These are phyloP conservation scores for Lichtheimia ramosa DNA, from an alignment of 371 early-diverging fungal species.

Conservation along the genomic window DNA sequence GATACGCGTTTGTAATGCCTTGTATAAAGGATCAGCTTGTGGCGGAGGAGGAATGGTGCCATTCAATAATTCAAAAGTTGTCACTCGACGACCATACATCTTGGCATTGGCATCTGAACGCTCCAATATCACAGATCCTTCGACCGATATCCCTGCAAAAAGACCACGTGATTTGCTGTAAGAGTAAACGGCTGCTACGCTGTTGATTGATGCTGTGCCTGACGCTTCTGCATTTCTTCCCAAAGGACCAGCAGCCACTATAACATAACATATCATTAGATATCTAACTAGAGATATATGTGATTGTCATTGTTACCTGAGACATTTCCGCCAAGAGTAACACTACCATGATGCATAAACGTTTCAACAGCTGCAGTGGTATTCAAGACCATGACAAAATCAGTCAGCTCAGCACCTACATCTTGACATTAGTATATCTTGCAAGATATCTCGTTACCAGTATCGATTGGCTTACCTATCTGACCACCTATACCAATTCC, in stretches of 20 bases:
- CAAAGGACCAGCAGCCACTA: constrained; percentile 90
- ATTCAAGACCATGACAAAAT: constrained; percentile 90
- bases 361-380: constrained; percentile 87
- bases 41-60: constrained; percentile 81
- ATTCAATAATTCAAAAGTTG: constrained; percentile 77
- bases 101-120: constrained; percentile 90
- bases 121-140: constrained; percentile 90
- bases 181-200: constrained; percentile 88
- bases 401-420: constrained; percentile 85
- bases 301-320: constrained; percentile 40
- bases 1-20: constrained; percentile 59
- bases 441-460: too few species aligned
- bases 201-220: constrained; percentile 72
- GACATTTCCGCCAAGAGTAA: constrained; percentile 89
- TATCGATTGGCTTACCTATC: constrained; percentile 4
- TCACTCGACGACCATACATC: constrained; percentile 78
- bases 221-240: constrained; percentile 94
- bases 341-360: constrained; percentile 86
- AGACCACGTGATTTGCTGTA: constrained; percentile 89
- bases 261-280: background rate
- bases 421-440: too few species aligned
- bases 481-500: constrained; percentile 25
- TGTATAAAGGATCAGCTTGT: constrained; percentile 80
- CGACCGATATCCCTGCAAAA: constrained; percentile 93
- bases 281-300: background rate